Evolutionary conservation across 1,284 basidiomycete species (phyloP).

Genomic region (Apiotrichum veenhuisii): DNA sequence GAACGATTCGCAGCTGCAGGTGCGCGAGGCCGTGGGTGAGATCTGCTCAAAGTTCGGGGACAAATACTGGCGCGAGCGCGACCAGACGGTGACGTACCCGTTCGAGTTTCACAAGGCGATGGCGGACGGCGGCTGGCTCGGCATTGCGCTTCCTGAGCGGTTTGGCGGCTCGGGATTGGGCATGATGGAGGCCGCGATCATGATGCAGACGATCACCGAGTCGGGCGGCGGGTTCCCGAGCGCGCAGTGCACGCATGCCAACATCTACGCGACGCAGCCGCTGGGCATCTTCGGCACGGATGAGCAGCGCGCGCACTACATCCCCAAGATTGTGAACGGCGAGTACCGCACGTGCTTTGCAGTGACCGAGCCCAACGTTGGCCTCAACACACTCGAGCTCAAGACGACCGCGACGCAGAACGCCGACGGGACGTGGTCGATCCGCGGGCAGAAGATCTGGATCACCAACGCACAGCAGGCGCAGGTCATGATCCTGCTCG

Average conservation of each 20-base stretch:
- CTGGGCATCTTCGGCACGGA: conserved; percentile 20
- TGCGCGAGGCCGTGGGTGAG: conserved; percentile 13
- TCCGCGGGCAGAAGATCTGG: conserved; percentile 23
- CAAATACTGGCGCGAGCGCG: conserved; percentile 21
- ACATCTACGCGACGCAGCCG: conserved; percentile 19
- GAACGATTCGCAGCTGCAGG: conserved; percentile 17
- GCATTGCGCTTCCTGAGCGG: conserved; percentile 16
- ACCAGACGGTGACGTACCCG: conserved; percentile 12
- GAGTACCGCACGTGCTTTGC: conserved; percentile 20
- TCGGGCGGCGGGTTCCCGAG: conserved; percentile 18
- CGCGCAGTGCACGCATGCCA: conserved; percentile 19
- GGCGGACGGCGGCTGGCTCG: conserved; percentile 18
- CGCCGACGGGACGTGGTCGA: conserved; percentile 12
- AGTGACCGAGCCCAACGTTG: conserved; percentile 18
- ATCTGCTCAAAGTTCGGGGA: conserved; percentile 9
- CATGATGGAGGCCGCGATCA: conserved; percentile 14
- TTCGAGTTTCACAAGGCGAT: conserved; percentile 22
- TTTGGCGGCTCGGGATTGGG: conserved; percentile 18
- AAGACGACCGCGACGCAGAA: conserved; percentile 17
- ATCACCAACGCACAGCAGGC: conserved; percentile 21
- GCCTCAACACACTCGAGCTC: conserved; percentile 20
- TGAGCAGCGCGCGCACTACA: conserved; percentile 13
- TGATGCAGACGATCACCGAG: conserved; percentile 24
- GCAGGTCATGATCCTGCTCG: conserved; percentile 24
- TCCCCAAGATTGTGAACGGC: conserved; percentile 20